Percentiles rank a stretch among this genome's conserved stretches.
Conservation (phyloP, 2,329 filamentous ascomycete species). For the Diplodia sapinea region DNA sequence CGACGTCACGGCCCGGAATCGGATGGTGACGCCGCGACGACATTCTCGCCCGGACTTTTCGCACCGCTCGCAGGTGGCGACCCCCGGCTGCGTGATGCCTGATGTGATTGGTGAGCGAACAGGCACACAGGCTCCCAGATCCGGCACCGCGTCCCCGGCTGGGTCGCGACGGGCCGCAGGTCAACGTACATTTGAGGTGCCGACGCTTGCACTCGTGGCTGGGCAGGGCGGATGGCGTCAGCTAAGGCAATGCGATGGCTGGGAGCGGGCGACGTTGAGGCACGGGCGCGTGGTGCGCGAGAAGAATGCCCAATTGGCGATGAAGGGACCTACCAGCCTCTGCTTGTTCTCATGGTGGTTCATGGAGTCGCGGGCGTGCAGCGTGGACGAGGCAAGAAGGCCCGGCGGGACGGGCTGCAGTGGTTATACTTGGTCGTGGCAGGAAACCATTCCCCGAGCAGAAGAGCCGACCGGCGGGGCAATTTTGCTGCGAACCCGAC, state of each 20-base stretch:
- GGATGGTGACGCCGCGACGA: slow-evolving; percentile 24
- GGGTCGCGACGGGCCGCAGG: not conserved
- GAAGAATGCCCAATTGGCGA: not conserved
- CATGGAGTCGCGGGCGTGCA: not conserved
- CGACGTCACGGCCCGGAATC: slow-evolving; percentile 26
- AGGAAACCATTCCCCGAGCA: slow-evolving; percentile 27
- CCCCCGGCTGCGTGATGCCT: slow-evolving; percentile 15
- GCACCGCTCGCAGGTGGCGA: slow-evolving; percentile 14
- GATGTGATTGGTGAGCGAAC: slow-evolving; percentile 1
- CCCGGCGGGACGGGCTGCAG: not conserved
- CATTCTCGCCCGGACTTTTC: slow-evolving; percentile 23
- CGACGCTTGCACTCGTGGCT: slow-evolving; percentile 25
- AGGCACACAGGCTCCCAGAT: not conserved
- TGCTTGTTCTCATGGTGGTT: slow-evolving; percentile 12
- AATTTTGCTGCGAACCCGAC: slow-evolving; percentile 1
- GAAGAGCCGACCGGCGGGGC: not conserved
- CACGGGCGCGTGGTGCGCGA: not conserved
- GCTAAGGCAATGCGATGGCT: not conserved
- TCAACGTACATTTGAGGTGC: slow-evolving; percentile 24
- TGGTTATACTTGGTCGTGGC: not conserved
- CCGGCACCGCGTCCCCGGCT: no score
- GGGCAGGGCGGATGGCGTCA: not conserved
- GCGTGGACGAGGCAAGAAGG: not conserved
- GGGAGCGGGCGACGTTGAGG: not conserved
- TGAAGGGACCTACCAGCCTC: slow-evolving; percentile 3